phyloP scores from a whole-genome alignment of 75 land plant genomes.

The Cunninghamia lanceolata region DNA sequence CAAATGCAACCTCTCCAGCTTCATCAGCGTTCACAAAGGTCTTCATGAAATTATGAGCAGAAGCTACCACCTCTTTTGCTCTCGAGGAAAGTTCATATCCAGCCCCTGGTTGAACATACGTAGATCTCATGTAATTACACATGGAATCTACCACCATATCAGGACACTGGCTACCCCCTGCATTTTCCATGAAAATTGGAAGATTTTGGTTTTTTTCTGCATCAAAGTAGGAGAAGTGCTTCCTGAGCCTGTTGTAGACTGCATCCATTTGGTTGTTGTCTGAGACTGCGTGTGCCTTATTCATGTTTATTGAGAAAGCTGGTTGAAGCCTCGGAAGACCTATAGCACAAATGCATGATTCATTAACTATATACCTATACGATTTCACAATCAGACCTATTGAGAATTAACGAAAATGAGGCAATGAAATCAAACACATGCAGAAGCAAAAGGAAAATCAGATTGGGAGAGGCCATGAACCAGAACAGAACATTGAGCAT shows the following conservation, averaged over 20 bases:
- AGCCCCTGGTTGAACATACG: constrained; percentile 18
- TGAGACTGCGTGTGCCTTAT: neutral
- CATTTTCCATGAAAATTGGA: constrained; percentile 25
- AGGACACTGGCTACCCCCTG: constrained; percentile 19
- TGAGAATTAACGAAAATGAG: neutral
- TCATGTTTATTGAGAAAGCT: neutral
- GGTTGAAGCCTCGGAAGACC: neutral
- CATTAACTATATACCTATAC: neutral
- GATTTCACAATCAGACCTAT: neutral
- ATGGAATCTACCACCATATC: constrained; percentile 19
- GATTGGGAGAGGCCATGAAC: neutral
- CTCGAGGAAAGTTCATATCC: constrained; percentile 14
- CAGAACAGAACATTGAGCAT: neutral
- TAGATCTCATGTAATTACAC: constrained; percentile 15
- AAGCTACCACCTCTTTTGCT: constrained; percentile 14
- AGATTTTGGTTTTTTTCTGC: neutral
- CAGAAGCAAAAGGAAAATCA: neutral
- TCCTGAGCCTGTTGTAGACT: constrained; percentile 12
- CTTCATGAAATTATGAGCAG: constrained; percentile 24
- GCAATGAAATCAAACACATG: neutral
- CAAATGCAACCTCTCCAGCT: constrained; percentile 19
- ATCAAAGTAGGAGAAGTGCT: constrained; percentile 16
- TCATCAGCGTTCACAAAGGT: constrained; percentile 15
- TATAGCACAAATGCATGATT: neutral
- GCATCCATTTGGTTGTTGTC: constrained; percentile 2